These are phyloP conservation scores for Xylariales sp. DNA, from an alignment of 2,329 filamentous ascomycete species.

Conservation along the genomic window DNA sequence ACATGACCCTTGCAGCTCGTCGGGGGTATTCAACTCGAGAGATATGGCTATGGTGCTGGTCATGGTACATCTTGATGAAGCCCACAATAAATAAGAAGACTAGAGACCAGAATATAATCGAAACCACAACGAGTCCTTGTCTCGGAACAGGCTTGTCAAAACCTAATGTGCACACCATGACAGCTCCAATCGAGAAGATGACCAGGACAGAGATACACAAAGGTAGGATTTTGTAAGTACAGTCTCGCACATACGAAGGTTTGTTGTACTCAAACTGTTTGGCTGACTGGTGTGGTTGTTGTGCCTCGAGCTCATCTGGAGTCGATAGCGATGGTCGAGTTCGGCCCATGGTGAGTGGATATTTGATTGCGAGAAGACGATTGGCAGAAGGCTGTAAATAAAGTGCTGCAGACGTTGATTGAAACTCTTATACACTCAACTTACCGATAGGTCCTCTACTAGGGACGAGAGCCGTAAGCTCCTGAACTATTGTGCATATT, in stretches of 20 bases:
- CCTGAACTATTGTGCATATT: neutral
- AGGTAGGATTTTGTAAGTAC: conserved; percentile 22
- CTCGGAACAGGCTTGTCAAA: conserved; percentile 17
- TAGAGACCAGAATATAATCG: conserved; percentile 14
- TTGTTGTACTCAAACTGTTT: neutral
- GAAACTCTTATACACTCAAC: neutral
- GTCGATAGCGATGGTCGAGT: neutral
- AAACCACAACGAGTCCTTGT: conserved; percentile 16
- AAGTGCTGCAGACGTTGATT: no score
- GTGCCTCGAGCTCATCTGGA: neutral
- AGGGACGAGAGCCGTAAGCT: no score
- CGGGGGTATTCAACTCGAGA: neutral
- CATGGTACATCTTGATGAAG: conserved; percentile 12
- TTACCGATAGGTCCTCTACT: no score
- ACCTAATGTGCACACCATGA: conserved; percentile 17
- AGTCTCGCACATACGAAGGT: conserved; percentile 14
- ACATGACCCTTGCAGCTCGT: no score
- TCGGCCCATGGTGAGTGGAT: no score
- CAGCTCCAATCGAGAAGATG: conserved; percentile 18
- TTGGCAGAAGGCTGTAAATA: no score
- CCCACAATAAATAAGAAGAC: conserved; percentile 19
- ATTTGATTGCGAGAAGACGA: no score
- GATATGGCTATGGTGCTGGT: conserved; percentile 10
- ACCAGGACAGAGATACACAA: conserved; percentile 16
- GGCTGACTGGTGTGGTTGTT: neutral